Evolutionary conservation across 768 basidiomycete species (phyloP).

Genomic region (Piloderma croceum): DNA sequence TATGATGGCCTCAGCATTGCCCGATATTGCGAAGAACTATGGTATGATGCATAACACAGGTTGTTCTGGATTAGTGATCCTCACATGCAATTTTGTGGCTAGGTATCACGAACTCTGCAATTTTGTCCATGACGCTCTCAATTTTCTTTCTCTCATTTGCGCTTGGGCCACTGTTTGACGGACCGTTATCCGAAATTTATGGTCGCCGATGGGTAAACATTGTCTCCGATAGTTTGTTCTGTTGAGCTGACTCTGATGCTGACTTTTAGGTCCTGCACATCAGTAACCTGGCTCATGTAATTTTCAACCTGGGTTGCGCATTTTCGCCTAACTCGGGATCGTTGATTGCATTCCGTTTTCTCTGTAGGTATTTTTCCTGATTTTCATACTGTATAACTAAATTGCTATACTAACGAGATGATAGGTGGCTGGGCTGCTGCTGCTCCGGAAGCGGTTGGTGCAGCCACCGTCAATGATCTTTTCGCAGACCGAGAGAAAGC

Average conservation of each 20-base stretch:
- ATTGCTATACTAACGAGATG: too few species aligned
- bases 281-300: neutral
- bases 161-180: neutral
- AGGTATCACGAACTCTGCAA: conserved; percentile 42
- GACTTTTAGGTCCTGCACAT: neutral
- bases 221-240: neutral
- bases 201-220: neutral
- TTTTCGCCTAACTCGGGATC: neutral
- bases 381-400: too few species aligned
- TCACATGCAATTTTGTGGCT: too few species aligned
- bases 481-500: conserved; percentile 56
- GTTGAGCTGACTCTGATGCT: neutral
- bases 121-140: conserved; percentile 55
- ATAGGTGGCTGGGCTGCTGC: conserved; percentile 62
- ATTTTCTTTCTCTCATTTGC: conserved; percentile 56
- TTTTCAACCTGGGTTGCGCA: neutral
- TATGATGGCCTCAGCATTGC: too few species aligned
- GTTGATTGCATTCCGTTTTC: neutral
- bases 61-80: too few species aligned
- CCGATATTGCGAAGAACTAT: too few species aligned
- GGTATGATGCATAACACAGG: too few species aligned
- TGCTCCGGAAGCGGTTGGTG: conserved; percentile 60
- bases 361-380: too few species aligned
- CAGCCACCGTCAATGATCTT: conserved; percentile 60
- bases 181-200: neutral